Base-by-base conservation (phyloP, 2,329 filamentous ascomycete genomes). In the Pyrenophora seminiperda region DNA sequence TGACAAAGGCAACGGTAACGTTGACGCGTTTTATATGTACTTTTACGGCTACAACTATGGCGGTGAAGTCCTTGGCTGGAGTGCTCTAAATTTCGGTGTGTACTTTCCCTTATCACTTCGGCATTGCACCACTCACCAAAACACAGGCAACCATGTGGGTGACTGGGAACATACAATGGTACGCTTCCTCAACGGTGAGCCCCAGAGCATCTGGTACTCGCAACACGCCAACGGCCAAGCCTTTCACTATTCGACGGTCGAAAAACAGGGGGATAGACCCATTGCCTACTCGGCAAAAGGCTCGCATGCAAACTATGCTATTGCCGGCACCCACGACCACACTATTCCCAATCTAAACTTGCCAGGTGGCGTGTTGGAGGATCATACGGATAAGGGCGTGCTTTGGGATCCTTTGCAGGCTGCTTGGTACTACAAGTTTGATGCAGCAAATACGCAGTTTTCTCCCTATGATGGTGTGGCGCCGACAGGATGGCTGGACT, bases 161-260 rank as follows among this genome's bases (percentile, higher is more conserved):
- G 83, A 86, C 63, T 85, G 83, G 83, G 84, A 87, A 63, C 84
- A 87, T 66, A 84, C 81, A 46, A 86, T 86, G 83, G 75, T 89
- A 24, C 83, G 85, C 9, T 89, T 89, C 68, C 42, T 74, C 13
- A 75, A 85, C 45, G 81, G 81, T 7, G 54, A 61, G 1, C 85
- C 85, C 0, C 68, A 78, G 53, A 74, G 77, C 1, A 66, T 88
- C 10, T 88, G 84, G 83, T 87, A 79, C 63, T 83, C 79, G 43
- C 85, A 88, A 63, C 86, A 88, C 65, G 70, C 76, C 22, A 77
- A 79, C 54, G 86, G 86, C 4, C 76, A 88, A 67, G 85, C 85
- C 1, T 88, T 87, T 67, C 78, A 75, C 2, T 88, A 85, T 62
- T 57, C 71, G 3, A 75, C 78, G 1, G 74, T 82, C 10, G 58